Evolutionary conservation across 129 eudicot species (phyloP).

Genomic region (Flaveria trinervia): DNA sequence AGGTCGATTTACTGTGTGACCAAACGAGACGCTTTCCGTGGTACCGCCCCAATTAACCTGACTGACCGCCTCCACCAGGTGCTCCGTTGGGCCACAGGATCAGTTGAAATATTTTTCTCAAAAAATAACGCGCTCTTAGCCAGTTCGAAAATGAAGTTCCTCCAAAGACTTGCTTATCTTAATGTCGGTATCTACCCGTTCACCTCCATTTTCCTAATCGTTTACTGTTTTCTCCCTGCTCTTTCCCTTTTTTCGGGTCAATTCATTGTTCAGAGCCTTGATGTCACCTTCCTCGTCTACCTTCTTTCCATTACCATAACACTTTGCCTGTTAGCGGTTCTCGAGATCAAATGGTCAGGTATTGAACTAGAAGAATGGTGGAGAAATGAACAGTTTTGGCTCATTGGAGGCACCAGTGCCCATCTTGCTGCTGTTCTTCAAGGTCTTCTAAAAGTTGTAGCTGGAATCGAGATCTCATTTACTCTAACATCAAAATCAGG

Average conservation of each 20-base stretch:
- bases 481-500: constrained; percentile 60
- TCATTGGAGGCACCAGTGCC: constrained; percentile 72
- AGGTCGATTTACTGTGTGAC: constrained; percentile 66
- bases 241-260: constrained; percentile 61
- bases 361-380: constrained; percentile 65
- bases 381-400: constrained; percentile 72
- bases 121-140: constrained; percentile 63
- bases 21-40: constrained; percentile 64
- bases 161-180: constrained; percentile 58
- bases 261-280: constrained; percentile 60
- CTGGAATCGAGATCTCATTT: constrained; percentile 67
- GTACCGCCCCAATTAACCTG: constrained; percentile 64
- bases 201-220: constrained; percentile 60
- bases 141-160: constrained; percentile 55
- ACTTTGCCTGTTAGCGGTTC: constrained; percentile 55
- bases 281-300: constrained; percentile 55
- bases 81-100: constrained; percentile 75
- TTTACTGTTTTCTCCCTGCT: constrained; percentile 67
- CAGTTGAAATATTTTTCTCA: constrained; percentile 68
- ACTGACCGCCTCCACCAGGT: constrained; percentile 68
- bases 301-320: constrained; percentile 52
- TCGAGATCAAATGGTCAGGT: constrained; percentile 70
- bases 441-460: constrained; percentile 58
- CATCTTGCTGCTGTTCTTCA: constrained; percentile 74
- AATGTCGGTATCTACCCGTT: constrained; percentile 72